Evolutionary conservation across 345 rosid species (phyloP).

Genomic region (Aquilaria sinensis): DNA sequence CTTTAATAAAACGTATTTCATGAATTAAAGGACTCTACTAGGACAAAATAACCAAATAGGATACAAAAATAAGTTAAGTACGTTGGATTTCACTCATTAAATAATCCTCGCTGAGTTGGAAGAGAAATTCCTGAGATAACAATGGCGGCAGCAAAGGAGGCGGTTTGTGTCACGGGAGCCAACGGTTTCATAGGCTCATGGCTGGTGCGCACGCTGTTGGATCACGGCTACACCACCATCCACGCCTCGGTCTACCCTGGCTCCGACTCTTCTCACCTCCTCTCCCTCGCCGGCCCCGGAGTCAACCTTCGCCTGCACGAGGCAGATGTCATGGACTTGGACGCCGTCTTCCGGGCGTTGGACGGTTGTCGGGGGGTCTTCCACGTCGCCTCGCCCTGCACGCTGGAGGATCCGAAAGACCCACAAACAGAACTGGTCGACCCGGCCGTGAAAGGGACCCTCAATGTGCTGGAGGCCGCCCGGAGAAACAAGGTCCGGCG

Average conservation of each 20-base stretch:
- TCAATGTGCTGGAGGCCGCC: conserved; percentile 65
- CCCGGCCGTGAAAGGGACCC: conserved; percentile 82
- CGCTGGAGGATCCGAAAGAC: conserved; percentile 57
- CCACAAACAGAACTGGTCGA: conserved; percentile 54
- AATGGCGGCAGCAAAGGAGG: conserved; percentile 20
- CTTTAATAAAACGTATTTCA: too few species aligned
- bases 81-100: too few species aligned
- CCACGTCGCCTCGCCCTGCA: conserved; percentile 89
- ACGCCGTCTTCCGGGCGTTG: conserved; percentile 47
- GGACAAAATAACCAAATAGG: too few species aligned
- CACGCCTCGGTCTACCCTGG: conserved; percentile 61
- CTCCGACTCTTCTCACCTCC: conserved; percentile 51
- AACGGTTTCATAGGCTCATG: conserved; percentile 86
- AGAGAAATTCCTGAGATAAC: too few species aligned
- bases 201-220: conserved; percentile 48
- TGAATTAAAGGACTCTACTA: too few species aligned
- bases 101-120: too few species aligned
- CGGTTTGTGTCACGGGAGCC: conserved; percentile 81
- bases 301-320: conserved; percentile 36
- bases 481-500: conserved; percentile 48
- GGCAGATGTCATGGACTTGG: conserved; percentile 56
- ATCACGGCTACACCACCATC: conserved; percentile 48
- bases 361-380: conserved; percentile 72
- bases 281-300: conserved; percentile 30
- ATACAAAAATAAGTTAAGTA: too few species aligned